These are phyloP conservation scores for Pleurotus eryngii DNA, from an alignment of 768 basidiomycete species.

Conservation along the genomic window DNA sequence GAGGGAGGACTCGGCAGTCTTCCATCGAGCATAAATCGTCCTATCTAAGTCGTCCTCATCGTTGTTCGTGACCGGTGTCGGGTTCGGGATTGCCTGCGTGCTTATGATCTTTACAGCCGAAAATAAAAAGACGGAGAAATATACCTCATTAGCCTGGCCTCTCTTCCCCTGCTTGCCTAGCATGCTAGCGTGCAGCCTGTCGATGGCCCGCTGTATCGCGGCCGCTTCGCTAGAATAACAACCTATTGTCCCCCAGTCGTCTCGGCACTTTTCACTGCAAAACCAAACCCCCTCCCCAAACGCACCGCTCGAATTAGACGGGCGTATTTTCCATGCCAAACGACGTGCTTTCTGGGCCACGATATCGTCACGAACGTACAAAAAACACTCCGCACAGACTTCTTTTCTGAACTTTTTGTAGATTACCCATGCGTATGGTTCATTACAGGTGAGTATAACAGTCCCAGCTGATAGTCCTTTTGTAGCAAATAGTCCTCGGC, in stretches of 20 bases:
- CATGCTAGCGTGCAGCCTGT: constrained; percentile 21
- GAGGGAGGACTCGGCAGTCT: constrained; percentile 28
- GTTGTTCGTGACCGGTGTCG: no score
- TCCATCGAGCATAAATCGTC: constrained; percentile 47
- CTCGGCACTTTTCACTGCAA: constrained; percentile 48
- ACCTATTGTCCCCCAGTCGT: constrained; percentile 35
- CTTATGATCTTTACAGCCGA: no score
- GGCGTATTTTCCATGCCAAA: constrained; percentile 45
- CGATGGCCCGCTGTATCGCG: constrained; percentile 23
- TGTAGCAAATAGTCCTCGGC: constrained; percentile 51
- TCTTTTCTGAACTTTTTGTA: constrained; percentile 64
- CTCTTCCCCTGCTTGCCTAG: constrained; percentile 21
- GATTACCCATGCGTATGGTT: constrained; percentile 56
- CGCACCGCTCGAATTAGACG: not conserved
- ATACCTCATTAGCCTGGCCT: constrained; percentile 18
- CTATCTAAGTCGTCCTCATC: constrained; percentile 1
- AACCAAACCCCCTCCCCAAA: constrained; percentile 49
- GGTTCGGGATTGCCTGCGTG: no score
- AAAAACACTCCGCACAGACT: constrained; percentile 64
- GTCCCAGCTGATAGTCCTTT: constrained; percentile 38
- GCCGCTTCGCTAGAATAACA: constrained; percentile 28
- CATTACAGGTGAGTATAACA: constrained; percentile 38
- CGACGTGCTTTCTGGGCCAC: constrained; percentile 15
- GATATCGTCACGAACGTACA: constrained; percentile 46
- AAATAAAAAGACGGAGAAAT: constrained; percentile 6